Evolutionary conservation across 768 basidiomycete species (phyloP).

Genomic region (Filobasidium wieringae): DNA sequence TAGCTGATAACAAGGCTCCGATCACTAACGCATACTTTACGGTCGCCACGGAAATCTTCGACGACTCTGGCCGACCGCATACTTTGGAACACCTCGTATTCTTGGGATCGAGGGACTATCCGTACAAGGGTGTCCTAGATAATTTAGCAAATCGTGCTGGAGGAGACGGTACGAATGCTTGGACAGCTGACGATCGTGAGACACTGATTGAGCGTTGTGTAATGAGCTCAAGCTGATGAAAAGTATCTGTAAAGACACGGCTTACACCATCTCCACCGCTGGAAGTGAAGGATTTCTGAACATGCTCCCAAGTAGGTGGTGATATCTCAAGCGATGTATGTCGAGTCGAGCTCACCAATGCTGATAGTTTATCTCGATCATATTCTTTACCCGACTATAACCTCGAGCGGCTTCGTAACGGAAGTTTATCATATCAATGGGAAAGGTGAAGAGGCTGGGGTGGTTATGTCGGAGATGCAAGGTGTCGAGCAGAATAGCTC

Average conservation of each 20-base stretch:
- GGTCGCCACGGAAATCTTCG: slow-evolving; percentile 82
- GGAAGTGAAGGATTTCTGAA: slow-evolving; percentile 66
- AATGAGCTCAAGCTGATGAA: neutral
- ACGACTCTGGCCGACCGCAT: slow-evolving; percentile 90
- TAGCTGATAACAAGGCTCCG: slow-evolving; percentile 80
- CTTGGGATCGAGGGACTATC: slow-evolving; percentile 89
- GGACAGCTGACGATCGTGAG: slow-evolving; percentile 62
- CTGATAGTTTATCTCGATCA: slow-evolving; percentile 83
- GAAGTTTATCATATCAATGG: slow-evolving; percentile 87
- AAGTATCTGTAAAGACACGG: slow-evolving; percentile 48
- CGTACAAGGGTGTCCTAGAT: slow-evolving; percentile 91
- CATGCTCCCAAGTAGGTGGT: slow-evolving; percentile 35
- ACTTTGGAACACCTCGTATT: slow-evolving; percentile 92
- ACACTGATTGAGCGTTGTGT: neutral
- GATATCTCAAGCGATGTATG: slow-evolving; percentile 38
- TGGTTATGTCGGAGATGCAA: slow-evolving; percentile 57
- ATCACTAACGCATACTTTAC: slow-evolving; percentile 85
- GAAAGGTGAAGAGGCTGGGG: slow-evolving; percentile 82
- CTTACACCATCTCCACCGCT: slow-evolving; percentile 90
- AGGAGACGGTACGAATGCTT: slow-evolving; percentile 57
- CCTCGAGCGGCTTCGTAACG: slow-evolving; percentile 65
- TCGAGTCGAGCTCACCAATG: neutral
- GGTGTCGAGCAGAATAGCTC: slow-evolving; percentile 74
- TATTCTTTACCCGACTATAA: slow-evolving; percentile 89
- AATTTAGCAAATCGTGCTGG: slow-evolving; percentile 79